Percentiles rank a stretch among this genome's conserved stretches.
phyloP scores from a whole-genome alignment of 208 protist species.

The Leishmania aethiopica region DNA sequence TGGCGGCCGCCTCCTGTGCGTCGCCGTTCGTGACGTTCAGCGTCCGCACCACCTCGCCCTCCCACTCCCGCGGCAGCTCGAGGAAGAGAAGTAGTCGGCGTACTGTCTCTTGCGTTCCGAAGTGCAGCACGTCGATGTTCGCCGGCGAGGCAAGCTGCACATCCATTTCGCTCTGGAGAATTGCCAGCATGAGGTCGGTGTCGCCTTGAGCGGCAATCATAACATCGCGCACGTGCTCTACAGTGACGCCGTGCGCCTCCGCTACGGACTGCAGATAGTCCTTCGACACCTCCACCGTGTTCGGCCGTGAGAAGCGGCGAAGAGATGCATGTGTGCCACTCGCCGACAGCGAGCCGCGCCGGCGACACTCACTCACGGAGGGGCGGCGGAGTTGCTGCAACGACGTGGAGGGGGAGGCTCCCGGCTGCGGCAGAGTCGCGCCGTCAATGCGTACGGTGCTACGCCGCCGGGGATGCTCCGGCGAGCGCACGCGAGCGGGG shows the following conservation, averaged over 20 bases:
- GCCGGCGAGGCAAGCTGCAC: constrained; percentile 20
- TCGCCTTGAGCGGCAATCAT: constrained; percentile 63
- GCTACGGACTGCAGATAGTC: constrained; percentile 53
- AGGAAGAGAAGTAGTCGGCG: constrained; percentile 59
- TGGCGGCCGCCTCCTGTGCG: constrained; percentile 44
- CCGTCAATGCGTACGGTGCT: constrained; percentile 17
- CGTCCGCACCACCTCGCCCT: constrained; percentile 56
- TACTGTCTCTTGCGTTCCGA: constrained; percentile 62
- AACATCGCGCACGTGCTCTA: constrained; percentile 59
- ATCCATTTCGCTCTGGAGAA: constrained; percentile 57
- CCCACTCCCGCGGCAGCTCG: constrained; percentile 43
- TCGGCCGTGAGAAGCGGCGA: constrained; percentile 21
- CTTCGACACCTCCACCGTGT: constrained; percentile 50
- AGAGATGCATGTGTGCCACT: constrained; percentile 5
- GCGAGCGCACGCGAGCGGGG: constrained; percentile 4
- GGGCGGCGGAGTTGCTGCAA: constrained; percentile 23
- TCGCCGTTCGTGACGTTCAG: constrained; percentile 74
- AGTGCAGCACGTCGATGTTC: constrained; percentile 42
- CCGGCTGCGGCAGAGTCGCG: background rate
- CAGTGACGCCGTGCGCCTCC: constrained; percentile 37
- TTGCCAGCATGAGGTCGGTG: constrained; percentile 56
- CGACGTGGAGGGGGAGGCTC: constrained; percentile 7
- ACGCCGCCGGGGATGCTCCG: constrained; percentile 6
- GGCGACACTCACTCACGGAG: constrained; percentile 14
- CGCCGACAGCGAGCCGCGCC: constrained; percentile 16